These are phyloP conservation scores for Trichoderma sp. DNA, from an alignment of 2,329 filamentous ascomycete species.

Conservation along the genomic window DNA sequence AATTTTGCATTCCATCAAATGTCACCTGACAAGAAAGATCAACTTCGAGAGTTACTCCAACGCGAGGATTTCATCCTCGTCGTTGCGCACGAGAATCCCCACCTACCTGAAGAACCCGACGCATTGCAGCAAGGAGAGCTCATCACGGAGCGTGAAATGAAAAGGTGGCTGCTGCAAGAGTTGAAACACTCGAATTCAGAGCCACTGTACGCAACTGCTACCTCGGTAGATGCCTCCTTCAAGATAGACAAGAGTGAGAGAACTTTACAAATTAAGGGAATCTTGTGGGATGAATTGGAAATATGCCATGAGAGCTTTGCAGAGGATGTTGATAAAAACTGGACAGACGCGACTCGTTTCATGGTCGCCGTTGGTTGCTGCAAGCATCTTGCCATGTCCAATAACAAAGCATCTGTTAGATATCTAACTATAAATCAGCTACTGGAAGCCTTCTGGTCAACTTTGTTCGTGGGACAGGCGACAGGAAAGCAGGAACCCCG, in stretches of 20 bases:
- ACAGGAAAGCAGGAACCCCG: not conserved
- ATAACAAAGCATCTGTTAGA: not conserved
- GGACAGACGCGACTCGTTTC: not conserved
- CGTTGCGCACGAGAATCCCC: not conserved
- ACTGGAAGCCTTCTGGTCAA: slow-evolving; percentile 7
- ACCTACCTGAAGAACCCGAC: not conserved
- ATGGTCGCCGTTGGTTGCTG: slow-evolving; percentile 10
- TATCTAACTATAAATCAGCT: not conserved
- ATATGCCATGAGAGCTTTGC: not conserved
- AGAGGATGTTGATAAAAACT: not conserved
- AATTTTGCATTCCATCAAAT: not conserved
- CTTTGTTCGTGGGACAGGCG: not conserved
- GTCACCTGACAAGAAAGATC: not conserved
- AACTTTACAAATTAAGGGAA: not conserved
- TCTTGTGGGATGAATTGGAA: not conserved
- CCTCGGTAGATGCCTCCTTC: not conserved
- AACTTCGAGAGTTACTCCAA: not conserved
- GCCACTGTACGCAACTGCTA: not conserved
- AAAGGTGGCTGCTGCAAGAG: slow-evolving; percentile 2
- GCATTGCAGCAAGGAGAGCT: not conserved
- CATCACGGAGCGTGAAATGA: slow-evolving; percentile 3
- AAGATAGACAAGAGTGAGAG: not conserved
- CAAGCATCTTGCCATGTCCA: slow-evolving; percentile 4
- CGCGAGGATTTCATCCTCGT: not conserved
- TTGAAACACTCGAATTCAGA: not conserved